Conservation (phyloP, 2,329 filamentous ascomycete species). For the Paracamarosporium sp. region DNA sequence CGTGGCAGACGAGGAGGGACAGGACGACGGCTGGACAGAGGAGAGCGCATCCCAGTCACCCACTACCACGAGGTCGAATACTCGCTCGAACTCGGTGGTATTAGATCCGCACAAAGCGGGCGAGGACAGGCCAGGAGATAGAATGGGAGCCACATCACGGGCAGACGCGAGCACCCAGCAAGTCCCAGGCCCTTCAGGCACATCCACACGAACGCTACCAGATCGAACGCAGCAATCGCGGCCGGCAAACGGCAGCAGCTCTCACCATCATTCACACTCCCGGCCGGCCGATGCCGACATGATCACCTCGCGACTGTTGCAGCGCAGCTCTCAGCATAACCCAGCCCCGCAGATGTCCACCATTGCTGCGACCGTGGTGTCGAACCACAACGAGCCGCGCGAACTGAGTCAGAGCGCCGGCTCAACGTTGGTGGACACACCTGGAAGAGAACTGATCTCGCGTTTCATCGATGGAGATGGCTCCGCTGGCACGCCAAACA, state of each 20-base stretch:
- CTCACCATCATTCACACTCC: slow-evolving; percentile 44
- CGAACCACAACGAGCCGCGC: slow-evolving; percentile 41
- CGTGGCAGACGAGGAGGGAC: slow-evolving; percentile 40
- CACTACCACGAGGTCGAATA: slow-evolving; percentile 49
- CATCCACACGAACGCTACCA: slow-evolving; percentile 20
- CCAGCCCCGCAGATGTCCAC: slow-evolving; percentile 71
- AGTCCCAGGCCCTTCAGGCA: slow-evolving; percentile 12
- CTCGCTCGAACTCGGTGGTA: slow-evolving; percentile 49
- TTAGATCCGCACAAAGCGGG: slow-evolving; percentile 36
- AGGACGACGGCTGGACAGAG: slow-evolving; percentile 50
- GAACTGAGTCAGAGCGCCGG: slow-evolving; percentile 45
- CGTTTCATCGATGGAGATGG: slow-evolving; percentile 53
- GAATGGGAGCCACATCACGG: slow-evolving; percentile 16
- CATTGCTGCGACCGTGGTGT: slow-evolving; percentile 61
- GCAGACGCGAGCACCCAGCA: slow-evolving; percentile 23
- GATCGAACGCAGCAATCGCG: slow-evolving; percentile 34
- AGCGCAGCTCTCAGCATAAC: slow-evolving; percentile 67
- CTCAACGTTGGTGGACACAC: slow-evolving; percentile 49
- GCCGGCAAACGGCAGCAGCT: slow-evolving; percentile 38
- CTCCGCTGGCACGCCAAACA: slow-evolving; percentile 49
- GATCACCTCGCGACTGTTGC: slow-evolving; percentile 71
- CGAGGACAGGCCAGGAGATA: slow-evolving; percentile 13
- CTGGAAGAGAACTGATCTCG: slow-evolving; percentile 51
- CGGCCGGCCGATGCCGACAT: slow-evolving; percentile 65
- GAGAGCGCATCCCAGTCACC: slow-evolving; percentile 52